phyloP scores from a whole-genome alignment of 805 yeast genomes.

The Saturnispora gosingensis region DNA sequence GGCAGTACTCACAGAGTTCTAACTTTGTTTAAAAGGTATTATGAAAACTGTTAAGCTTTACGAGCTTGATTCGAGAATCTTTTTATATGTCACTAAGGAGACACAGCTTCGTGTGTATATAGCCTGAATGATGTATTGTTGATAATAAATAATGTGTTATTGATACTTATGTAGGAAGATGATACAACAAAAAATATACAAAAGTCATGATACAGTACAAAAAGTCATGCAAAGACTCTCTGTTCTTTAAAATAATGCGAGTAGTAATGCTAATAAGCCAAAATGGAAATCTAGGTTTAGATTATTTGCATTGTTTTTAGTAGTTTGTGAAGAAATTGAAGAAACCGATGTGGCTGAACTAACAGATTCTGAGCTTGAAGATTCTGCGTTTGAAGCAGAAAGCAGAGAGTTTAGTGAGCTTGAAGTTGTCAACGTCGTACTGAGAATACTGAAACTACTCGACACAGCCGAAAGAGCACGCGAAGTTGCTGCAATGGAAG shows the following conservation, averaged over 20 bases:
- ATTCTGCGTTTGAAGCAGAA: background rate
- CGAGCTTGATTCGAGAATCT: background rate
- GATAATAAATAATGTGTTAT: background rate
- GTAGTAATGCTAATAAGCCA: slow-evolving; percentile 2
- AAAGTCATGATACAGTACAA: background rate
- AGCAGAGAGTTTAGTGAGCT: background rate
- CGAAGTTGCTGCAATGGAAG: background rate
- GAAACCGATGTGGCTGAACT: slow-evolving; percentile 2
- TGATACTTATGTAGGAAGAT: background rate
- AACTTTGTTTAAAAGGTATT: slow-evolving; percentile 3
- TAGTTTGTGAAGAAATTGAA: slow-evolving; percentile 5
- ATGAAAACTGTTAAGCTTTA: background rate
- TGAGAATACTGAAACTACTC: background rate
- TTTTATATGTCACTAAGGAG: too few relatives aligned
- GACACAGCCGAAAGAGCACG: background rate
- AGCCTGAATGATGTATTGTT: too few relatives aligned
- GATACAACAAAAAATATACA: background rate
- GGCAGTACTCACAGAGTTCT: slow-evolving; percentile 27
- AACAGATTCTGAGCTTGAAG: background rate
- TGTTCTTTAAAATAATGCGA: slow-evolving; percentile 8
- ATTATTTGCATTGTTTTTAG: slow-evolving; percentile 8
- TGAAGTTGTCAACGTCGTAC: background rate
- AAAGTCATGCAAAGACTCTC: background rate
- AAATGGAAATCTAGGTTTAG: slow-evolving; percentile 1
- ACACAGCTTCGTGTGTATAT: too few relatives aligned